These are phyloP conservation scores for Elongisporangium prolatum DNA, from an alignment of 352 stramenopile species.

Conservation along the genomic window DNA sequence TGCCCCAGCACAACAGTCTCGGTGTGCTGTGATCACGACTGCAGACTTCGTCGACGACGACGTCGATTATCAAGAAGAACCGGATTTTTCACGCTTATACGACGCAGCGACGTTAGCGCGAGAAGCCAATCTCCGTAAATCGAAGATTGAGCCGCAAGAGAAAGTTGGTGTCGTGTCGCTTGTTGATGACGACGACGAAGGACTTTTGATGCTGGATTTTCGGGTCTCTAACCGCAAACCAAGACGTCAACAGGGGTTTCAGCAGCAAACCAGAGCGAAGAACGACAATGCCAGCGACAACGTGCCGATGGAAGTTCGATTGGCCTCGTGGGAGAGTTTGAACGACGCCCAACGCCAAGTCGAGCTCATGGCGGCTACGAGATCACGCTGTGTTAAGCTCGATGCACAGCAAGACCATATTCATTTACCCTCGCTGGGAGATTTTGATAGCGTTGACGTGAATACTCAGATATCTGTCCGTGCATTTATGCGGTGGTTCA, in stretches of 20 bases:
- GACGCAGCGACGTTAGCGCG: not conserved
- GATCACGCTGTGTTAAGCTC: conserved; percentile 39
- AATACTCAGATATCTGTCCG: conserved; percentile 38
- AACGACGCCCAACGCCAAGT: conserved; percentile 29
- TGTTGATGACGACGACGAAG: conserved; percentile 37
- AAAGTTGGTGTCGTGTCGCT: conserved; percentile 46
- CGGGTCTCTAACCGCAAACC: conserved; percentile 4
- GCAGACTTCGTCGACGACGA: conserved; percentile 10
- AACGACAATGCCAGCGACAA: conserved; percentile 6
- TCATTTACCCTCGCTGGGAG: conserved; percentile 27
- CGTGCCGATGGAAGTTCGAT: conserved; percentile 12
- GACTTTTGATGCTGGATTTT: conserved; percentile 43
- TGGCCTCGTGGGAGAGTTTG: conserved; percentile 39
- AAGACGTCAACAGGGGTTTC: not conserved
- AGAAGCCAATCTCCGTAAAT: not conserved
- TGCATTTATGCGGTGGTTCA: conserved; percentile 57
- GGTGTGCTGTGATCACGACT: conserved; percentile 40
- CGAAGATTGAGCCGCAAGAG: conserved; percentile 20
- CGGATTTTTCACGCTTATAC: conserved; percentile 1
- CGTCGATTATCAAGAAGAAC: conserved; percentile 2
- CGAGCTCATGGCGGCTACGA: conserved; percentile 54
- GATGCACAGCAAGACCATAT: conserved; percentile 31
- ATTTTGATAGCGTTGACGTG: conserved; percentile 42
- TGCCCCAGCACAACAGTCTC: conserved; percentile 20
- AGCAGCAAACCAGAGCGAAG: not conserved